Percentiles rank a stretch among this genome's conserved stretches.
Conservation (phyloP, 176 grass and related monocot genomes). For the Urochloa ruziziensis region DNA sequence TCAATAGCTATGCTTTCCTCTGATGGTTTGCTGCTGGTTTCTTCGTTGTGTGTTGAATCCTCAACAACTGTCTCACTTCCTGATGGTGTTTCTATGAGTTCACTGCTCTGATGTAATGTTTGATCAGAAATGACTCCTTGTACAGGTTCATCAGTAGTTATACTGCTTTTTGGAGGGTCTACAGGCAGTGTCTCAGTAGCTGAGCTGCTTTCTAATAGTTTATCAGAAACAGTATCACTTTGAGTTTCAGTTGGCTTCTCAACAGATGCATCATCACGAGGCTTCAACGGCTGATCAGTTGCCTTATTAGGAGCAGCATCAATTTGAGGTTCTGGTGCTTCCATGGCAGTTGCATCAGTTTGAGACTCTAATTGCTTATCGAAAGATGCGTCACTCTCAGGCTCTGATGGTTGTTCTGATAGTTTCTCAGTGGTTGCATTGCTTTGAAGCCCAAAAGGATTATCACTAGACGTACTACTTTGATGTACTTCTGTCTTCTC, state of each 20-base stretch:
- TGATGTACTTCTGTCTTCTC: constrained; percentile 22
- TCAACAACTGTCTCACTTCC: neutral
- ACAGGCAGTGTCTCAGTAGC: constrained; percentile 19
- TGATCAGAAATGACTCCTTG: constrained; percentile 3
- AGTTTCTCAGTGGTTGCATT: constrained; percentile 8
- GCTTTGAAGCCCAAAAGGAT: constrained; percentile 18
- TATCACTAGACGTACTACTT: neutral
- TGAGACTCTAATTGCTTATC: neutral
- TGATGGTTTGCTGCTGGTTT: neutral
- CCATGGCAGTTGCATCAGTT: constrained; percentile 3
- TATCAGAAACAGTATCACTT: neutral
- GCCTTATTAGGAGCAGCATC: constrained; percentile 6
- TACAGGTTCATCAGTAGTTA: constrained; percentile 3
- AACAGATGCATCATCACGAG: constrained; percentile 19
- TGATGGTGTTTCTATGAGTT: constrained; percentile 34
- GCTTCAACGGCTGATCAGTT: constrained; percentile 14
- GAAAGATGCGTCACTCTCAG: neutral
- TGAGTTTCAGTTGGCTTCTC: constrained; percentile 19
- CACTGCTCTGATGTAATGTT: constrained; percentile 13
- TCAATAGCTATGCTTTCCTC: neutral
- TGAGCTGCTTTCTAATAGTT: constrained; percentile 40
- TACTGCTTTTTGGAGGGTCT: constrained; percentile 1
- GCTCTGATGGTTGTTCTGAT: constrained; percentile 31
- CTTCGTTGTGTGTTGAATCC: neutral
- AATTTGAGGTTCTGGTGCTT: constrained; percentile 21